These are phyloP conservation scores for Ganoderma sp. DNA, from an alignment of 1,284 basidiomycete species.

Conservation along the genomic window DNA sequence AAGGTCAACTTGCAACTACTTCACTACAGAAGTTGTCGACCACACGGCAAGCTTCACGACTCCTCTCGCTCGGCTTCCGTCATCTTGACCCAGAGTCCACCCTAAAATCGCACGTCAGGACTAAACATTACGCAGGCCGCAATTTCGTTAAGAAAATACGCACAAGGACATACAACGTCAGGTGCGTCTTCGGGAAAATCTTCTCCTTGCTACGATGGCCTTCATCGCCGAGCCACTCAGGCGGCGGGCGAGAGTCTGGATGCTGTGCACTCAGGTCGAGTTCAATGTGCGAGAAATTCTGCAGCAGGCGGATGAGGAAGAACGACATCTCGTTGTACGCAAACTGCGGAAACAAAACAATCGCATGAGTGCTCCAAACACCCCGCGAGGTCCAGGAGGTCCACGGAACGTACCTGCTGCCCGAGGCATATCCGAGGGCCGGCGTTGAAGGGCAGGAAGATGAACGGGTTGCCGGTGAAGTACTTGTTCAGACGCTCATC, in stretches of 20 bases:
- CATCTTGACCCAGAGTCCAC: conserved; percentile 40
- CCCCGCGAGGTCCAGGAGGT: not conserved
- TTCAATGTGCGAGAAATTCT: conserved; percentile 3
- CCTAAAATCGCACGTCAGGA: conserved; percentile 22
- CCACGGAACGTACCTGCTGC: conserved; percentile 49
- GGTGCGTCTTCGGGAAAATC: conserved; percentile 29
- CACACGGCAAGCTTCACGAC: too few relatives aligned
- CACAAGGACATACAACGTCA: conserved; percentile 31
- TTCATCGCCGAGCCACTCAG: conserved; percentile 27
- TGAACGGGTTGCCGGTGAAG: conserved; percentile 60
- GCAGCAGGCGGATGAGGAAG: conserved; percentile 14
- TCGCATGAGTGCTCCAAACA: not conserved
- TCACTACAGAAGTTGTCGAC: too few relatives aligned
- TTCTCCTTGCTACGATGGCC: conserved; percentile 30
- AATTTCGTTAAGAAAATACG: not conserved
- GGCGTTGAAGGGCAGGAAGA: conserved; percentile 67
- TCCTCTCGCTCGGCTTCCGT: conserved; percentile 27
- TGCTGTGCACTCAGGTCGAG: conserved; percentile 26
- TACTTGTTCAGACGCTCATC: conserved; percentile 58
- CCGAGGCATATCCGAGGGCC: conserved; percentile 65
- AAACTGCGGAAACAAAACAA: not conserved
- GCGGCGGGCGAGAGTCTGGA: conserved; percentile 27
- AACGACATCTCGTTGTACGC: conserved; percentile 16
- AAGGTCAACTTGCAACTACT: not conserved
- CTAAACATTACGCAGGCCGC: not conserved